These are phyloP conservation scores for Pichia scutulata DNA, from an alignment of 805 yeast species.

Conservation along the genomic window DNA sequence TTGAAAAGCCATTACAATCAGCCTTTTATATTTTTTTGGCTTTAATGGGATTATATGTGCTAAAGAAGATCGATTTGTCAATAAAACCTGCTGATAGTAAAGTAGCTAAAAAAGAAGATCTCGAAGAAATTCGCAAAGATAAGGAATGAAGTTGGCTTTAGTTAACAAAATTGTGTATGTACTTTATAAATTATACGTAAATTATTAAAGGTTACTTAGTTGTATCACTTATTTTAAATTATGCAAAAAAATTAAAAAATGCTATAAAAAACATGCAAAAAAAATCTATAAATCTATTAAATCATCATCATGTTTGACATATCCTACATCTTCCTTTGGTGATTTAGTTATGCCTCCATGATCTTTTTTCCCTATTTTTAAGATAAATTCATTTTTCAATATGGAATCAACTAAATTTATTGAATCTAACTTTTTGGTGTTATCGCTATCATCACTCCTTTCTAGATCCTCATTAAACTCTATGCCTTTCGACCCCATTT, in stretches of 20 bases:
- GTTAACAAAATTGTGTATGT: neutral
- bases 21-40: constrained; percentile 57
- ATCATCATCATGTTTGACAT: constrained; percentile 1
- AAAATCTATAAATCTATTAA: constrained; percentile 4
- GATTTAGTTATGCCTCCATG: neutral
- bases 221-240: neutral
- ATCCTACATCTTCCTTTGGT: neutral
- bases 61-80: constrained; percentile 38
- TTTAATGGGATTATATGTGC: constrained; percentile 43
- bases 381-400: neutral
- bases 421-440: neutral
- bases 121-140: neutral
- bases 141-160: neutral
- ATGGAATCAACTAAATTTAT: neutral
- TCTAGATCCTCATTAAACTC: neutral
- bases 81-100: constrained; percentile 15
- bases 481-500: too few species aligned
- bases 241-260: neutral
- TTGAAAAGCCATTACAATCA: constrained; percentile 59
- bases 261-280: neutral
- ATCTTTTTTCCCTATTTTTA: neutral
- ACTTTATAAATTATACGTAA: neutral
- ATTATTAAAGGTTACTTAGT: neutral
- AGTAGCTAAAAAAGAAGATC: neutral
- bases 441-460: neutral